Evolutionary conservation across 2,329 filamentous ascomycete genomes (phyloP).

Genomic region (Diaporthe ampelina): DNA sequence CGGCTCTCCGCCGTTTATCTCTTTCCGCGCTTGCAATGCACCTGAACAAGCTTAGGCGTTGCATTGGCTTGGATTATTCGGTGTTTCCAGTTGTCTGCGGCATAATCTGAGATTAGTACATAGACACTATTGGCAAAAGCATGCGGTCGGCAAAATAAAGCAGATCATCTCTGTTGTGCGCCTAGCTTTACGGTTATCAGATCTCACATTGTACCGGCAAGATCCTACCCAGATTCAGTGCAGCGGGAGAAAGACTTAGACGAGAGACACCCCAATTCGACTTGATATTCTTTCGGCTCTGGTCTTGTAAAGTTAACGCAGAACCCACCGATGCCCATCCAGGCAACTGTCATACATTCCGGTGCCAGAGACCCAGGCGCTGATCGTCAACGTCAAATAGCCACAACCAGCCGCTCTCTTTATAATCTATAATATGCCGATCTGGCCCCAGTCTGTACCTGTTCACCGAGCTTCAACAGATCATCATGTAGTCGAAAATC

Average conservation of each 20-base stretch:
- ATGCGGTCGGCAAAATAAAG: not conserved
- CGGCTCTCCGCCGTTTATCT: not conserved
- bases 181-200: not conserved
- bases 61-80: slow-evolving; percentile 9
- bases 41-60: not conserved
- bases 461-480: not conserved
- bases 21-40: not conserved
- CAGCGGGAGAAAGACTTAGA: not conserved
- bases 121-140: not conserved
- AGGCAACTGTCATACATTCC: not conserved
- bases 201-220: not conserved
- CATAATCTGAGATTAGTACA: not conserved
- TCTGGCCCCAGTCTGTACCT: not conserved
- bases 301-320: not conserved
- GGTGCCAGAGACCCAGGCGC: not conserved
- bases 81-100: slow-evolving; percentile 2
- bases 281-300: not conserved
- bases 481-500: not conserved
- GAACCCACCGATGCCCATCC: not conserved
- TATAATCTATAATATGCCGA: too few relatives aligned
- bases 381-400: not conserved
- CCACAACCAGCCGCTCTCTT: not conserved
- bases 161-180: not conserved
- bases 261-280: not conserved
- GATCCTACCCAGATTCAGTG: not conserved